These are phyloP conservation scores for Leccinum aurantiacum DNA, from an alignment of 768 basidiomycete genomes.

Conservation along the genomic window DNA sequence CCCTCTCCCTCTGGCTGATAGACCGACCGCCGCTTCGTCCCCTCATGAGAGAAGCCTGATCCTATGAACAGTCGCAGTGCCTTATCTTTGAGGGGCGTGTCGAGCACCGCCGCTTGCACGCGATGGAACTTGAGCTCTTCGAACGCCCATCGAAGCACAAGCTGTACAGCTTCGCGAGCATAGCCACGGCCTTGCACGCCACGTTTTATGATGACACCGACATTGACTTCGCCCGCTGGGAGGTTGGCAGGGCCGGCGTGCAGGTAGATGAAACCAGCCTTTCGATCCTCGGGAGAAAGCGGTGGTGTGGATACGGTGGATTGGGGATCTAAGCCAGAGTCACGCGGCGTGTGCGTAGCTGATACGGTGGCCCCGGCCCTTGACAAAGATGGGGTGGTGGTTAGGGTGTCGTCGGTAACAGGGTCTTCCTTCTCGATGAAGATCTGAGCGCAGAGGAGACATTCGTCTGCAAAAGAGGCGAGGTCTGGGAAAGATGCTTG, in stretches of 20 bases:
- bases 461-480: constrained; percentile 29
- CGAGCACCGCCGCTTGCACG: constrained; percentile 43
- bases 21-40: constrained; percentile 56
- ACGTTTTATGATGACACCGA: constrained; percentile 52
- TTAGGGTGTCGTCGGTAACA: too few species aligned
- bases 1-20: constrained; percentile 40
- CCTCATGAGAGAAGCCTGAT: constrained; percentile 60
- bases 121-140: constrained; percentile 37
- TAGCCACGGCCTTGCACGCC: constrained; percentile 41
- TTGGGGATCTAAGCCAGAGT: not conserved
- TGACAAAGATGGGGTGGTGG: not conserved
- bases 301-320: not conserved
- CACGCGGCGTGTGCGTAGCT: not conserved
- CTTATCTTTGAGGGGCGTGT: constrained; percentile 42
- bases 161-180: constrained; percentile 46
- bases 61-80: constrained; percentile 49
- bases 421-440: not conserved
- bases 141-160: constrained; percentile 47
- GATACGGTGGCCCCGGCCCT: not conserved
- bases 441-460: constrained; percentile 30
- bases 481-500: constrained; percentile 27
- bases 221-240: constrained; percentile 45
- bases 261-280: constrained; percentile 31
- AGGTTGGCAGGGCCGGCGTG: constrained; percentile 17
- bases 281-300: not conserved